phyloP scores from a whole-genome alignment of 208 protist species.

The Leishmania major region DNA sequence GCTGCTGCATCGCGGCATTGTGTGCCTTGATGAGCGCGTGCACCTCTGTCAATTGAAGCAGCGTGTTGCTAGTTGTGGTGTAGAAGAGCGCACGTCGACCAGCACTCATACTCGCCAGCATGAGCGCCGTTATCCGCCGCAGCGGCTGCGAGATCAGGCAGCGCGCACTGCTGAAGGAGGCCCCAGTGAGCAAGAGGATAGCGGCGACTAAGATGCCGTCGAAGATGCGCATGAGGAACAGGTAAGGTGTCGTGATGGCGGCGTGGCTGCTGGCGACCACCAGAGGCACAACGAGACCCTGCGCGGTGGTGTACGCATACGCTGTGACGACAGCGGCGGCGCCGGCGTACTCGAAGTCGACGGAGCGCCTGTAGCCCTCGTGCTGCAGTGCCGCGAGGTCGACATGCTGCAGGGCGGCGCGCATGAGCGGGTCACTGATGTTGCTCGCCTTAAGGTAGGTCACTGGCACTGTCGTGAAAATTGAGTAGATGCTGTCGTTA shows the following conservation, averaged over 20 bases:
- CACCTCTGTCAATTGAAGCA: slow-evolving; percentile 22
- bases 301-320: background rate
- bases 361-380: background rate
- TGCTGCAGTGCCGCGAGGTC: slow-evolving; percentile 17
- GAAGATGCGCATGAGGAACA: slow-evolving; percentile 11
- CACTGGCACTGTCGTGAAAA: background rate
- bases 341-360: slow-evolving; percentile 12
- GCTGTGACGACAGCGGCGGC: slow-evolving; percentile 11
- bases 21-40: slow-evolving; percentile 24
- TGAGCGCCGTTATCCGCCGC: slow-evolving; percentile 3
- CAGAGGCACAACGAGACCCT: background rate
- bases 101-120: background rate
- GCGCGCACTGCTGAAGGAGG: background rate
- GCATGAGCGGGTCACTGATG: slow-evolving; percentile 40
- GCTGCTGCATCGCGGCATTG: slow-evolving; percentile 8
- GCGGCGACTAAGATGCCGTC: background rate
- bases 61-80: background rate
- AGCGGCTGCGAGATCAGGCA: slow-evolving; percentile 16
- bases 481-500: background rate
- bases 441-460: slow-evolving; percentile 22
- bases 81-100: background rate
- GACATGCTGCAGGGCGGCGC: slow-evolving; percentile 33
- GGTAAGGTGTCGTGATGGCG: slow-evolving; percentile 6
- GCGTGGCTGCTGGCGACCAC: slow-evolving; percentile 6
- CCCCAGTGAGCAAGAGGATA: background rate